Evolutionary conservation across 2,329 filamentous ascomycete species (phyloP), one percentile per base, ranked within the genome.

Genomic region (Fusarium kyushuense): DNA sequence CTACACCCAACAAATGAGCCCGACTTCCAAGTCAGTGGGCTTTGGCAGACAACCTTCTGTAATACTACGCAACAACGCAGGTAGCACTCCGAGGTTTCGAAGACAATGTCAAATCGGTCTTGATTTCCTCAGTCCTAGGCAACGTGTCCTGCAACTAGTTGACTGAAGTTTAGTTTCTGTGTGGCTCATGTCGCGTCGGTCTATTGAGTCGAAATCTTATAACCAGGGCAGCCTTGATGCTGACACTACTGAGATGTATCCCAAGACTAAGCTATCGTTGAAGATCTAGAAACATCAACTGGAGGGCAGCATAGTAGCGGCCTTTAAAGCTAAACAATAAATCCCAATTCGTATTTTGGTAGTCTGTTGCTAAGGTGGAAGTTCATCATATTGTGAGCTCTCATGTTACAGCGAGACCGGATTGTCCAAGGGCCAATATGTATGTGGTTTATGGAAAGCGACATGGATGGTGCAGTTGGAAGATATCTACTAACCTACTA

Each of bases 361-460:
- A 55, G 62, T 63, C 19, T 54, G 36, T 33, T 42, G 35, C 45
- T 45, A 30, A 23, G 52, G 21, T 27, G 6, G 19, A 36, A 23
- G 23, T 56, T 36, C 25, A 57, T 60, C 25, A 46, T 58, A 40
- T 52, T 25, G 29, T 25, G 29, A 43, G 30, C 48, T 54, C 32
- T 47, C 51, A 33, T 49, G 41, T 27, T 51, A 29, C 33, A 42
- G 52, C 36, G 49, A 41, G 41, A 59, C 30, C n/a, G 21, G 11
- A n/a, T 55, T 40, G 47, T 56, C 35, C 47, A 54, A 45, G 33
- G 40, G 52, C 54, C 38, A 47, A 55, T 63, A 23, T 58, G 40
- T 51, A 30, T 58, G 43, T 51, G 43, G 66, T 63, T 47, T 54
- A 61, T 56, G 54, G 65, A 63, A 63, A 63, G 56, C 66, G 56